Evolutionary conservation across 2,329 filamentous ascomycete genomes (phyloP).

Genomic region (Graphilbum fragrans): DNA sequence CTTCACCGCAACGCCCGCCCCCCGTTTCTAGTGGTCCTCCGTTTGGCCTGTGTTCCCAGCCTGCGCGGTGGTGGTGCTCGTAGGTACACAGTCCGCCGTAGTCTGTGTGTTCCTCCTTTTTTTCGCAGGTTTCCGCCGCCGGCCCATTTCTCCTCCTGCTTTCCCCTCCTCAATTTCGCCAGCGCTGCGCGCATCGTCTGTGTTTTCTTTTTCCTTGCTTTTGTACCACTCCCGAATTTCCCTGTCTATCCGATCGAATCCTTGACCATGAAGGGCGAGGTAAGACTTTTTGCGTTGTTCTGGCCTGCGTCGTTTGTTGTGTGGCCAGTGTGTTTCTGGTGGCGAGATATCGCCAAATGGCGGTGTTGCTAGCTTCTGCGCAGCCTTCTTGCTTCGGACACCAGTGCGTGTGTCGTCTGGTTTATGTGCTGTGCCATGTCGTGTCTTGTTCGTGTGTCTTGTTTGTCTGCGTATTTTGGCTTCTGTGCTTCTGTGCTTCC

Average conservation of each 20-base stretch:
- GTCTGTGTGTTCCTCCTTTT: neutral
- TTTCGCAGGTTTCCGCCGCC: neutral
- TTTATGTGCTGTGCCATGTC: neutral
- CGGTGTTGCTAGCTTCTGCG: neutral
- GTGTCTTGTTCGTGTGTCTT: neutral
- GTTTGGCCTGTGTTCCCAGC: too few species aligned
- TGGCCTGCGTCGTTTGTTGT: neutral
- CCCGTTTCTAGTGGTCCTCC: too few species aligned
- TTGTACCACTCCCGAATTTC: neutral
- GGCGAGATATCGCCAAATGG: neutral
- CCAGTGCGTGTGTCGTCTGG: neutral
- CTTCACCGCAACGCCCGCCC: too few species aligned
- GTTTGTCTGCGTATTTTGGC: neutral
- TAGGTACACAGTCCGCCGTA: too few species aligned
- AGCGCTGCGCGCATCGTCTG: neutral
- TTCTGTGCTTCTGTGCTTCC: neutral
- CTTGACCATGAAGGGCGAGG: conserved; percentile 44
- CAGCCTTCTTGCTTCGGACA: neutral
- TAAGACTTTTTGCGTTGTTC: conserved; percentile 20
- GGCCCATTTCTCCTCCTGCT: neutral
- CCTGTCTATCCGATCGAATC: neutral
- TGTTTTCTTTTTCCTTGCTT: neutral
- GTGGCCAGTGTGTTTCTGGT: neutral
- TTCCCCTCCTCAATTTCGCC: neutral
- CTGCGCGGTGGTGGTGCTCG: too few species aligned